Base-by-base conservation (phyloP, 2,329 filamentous ascomycete species). In the Fusarium nanum region DNA sequence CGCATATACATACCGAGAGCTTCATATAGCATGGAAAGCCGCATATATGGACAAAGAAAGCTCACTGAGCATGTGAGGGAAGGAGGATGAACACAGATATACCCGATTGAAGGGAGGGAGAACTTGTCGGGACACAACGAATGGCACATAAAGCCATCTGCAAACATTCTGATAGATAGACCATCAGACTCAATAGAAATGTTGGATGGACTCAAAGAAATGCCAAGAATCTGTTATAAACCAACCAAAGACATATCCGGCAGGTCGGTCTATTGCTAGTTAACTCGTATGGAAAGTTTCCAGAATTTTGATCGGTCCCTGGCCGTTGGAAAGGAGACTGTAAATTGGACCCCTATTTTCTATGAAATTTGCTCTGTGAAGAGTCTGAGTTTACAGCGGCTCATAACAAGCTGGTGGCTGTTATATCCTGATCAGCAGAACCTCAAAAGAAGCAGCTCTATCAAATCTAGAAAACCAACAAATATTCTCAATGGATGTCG, bases 331-430 rank as follows among this genome's bases (percentile, higher is more conserved):
- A 66, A 67, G 64, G 60, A 56, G 64, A 57, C 49, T 52, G 56
- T 56, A 71, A 71, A 71, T 71, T 71, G 69, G 56, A 62, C 68
- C 68, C 68, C 68, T 71, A 70, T 71, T 72, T 56, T 32, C 27
- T 37, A 32, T 55, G 50, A 37, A 23, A 32, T 34, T 48, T 40
- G 48, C 42, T 34, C 44, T n/a, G 50, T 42, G 23, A 23, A 57
- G 46, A 41, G 25, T 67, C n/a, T 16, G 13, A 42, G 23, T 14
- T 53, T 47, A 14, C n/a, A 37, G 25, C 14, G 50, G 32, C 27
- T 27, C n/a, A 25, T 20, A 27, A 32, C 18, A 25, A 28, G 8
- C 34, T n/a, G 5, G n/a, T 32, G 12, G 30, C 40, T 10, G 18
- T 14, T 27, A 18, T 13, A 16, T 40, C 27, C 16, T 14, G n/a